Percentiles rank a stretch among this genome's conserved stretches.
These are phyloP conservation scores for Schizonepeta tenuifolia DNA, from an alignment of 257 asterid species.

Conservation along the genomic window DNA sequence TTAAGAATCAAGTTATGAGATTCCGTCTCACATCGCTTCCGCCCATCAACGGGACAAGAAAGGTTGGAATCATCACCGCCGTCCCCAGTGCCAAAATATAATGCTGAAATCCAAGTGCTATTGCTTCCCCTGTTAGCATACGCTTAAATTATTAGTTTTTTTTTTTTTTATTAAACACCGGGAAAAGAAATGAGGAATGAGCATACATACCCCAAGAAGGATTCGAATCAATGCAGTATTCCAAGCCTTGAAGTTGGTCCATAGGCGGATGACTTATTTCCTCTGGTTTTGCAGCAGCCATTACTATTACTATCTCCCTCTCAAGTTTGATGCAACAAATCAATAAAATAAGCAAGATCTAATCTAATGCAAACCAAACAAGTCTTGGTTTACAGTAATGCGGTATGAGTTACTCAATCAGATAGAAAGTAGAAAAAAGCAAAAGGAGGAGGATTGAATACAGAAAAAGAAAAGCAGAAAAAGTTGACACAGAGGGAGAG, in stretches of 20 bases:
- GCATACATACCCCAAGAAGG: constrained; percentile 90
- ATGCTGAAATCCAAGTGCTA: constrained; percentile 92
- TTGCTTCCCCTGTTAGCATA: constrained; percentile 74
- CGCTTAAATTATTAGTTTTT: constrained; percentile 32
- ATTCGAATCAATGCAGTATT: constrained; percentile 96
- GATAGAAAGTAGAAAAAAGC: constrained; percentile 50
- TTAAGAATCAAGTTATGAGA: not conserved
- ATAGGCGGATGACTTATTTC: constrained; percentile 92
- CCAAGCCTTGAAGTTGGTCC: constrained; percentile 98
- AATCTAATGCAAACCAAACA: constrained; percentile 26
- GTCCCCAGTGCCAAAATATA: constrained; percentile 88
- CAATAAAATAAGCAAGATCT: constrained; percentile 23
- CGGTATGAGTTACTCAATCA: constrained; percentile 39
- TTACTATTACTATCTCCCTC: constrained; percentile 38
- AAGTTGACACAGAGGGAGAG: constrained; percentile 35
- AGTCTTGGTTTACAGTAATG: constrained; percentile 31
- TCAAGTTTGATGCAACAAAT: constrained; percentile 28
- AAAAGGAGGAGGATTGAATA: constrained; percentile 39
- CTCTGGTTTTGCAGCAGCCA: constrained; percentile 90
- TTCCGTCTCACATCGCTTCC: constrained; percentile 70
- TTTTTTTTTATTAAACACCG: too few species aligned
- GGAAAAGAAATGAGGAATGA: not conserved
- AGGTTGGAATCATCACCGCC: constrained; percentile 94
- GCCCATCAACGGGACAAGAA: constrained; percentile 97
- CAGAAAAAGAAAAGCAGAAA: constrained; percentile 44